These are phyloP conservation scores for Cytauxzoon felis DNA, from an alignment of 169 alveolate species.

Conservation along the genomic window DNA sequence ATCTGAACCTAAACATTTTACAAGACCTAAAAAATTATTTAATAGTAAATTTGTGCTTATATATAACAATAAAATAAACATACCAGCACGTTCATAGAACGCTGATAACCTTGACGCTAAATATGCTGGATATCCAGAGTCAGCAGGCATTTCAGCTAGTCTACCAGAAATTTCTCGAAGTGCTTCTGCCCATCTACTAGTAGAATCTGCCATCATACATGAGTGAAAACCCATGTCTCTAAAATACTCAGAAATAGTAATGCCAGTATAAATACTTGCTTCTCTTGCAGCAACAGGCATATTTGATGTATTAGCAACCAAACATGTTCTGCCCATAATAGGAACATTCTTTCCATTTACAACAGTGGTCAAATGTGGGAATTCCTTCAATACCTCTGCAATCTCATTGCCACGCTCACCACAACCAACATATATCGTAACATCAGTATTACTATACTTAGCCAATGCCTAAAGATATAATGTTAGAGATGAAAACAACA, in stretches of 20 bases:
- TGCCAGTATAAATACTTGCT: constrained; percentile 98
- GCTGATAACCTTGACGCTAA: constrained; percentile 96
- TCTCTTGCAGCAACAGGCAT: constrained; percentile 99
- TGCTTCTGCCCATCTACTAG: constrained; percentile 99
- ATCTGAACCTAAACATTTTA: constrained; percentile 96
- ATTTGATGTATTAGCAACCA: constrained; percentile 99
- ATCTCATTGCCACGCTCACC: constrained; percentile 99
- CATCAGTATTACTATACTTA: constrained; percentile 94
- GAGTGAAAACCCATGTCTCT: constrained; percentile 99
- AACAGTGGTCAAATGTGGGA: constrained; percentile 95
- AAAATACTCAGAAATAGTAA: constrained; percentile 98
- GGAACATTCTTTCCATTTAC: constrained; percentile 85
- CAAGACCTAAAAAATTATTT: constrained; percentile 75
- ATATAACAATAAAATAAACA: background rate
- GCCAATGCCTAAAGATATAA: constrained; percentile 90
- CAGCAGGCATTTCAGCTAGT: constrained; percentile 99
- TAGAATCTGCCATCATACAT: constrained; percentile 99
- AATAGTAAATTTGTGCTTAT: too few relatives aligned
- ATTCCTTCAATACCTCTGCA: constrained; percentile 99
- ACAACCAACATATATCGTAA: constrained; percentile 97
- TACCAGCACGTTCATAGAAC: constrained; percentile 98
- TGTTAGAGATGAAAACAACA: background rate
- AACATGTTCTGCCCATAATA: constrained; percentile 98
- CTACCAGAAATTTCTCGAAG: constrained; percentile 99
- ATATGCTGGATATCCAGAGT: constrained; percentile 99